A percentile compares a stretch with the other conserved stretches of the same genome.
These are phyloP conservation scores for Rhodotorula sp. DNA, from an alignment of 1,284 basidiomycete species.

Conservation along the genomic window DNA sequence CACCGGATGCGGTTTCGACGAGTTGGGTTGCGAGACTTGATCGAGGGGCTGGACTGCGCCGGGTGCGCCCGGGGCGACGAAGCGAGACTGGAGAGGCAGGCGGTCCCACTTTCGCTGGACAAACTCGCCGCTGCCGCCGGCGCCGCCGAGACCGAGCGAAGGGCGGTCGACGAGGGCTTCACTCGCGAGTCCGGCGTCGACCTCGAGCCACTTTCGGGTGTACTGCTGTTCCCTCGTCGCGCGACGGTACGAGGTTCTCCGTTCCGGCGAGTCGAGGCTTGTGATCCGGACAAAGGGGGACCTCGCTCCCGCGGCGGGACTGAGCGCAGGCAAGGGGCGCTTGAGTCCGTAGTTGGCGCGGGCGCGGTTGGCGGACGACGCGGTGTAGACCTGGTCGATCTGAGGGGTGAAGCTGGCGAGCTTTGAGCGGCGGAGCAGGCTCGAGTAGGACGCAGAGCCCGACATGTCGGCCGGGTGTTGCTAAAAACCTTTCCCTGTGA, in stretches of 20 bases:
- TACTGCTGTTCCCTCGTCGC: constrained; percentile 31
- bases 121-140: background rate
- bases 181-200: constrained; percentile 21
- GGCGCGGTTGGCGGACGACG: constrained; percentile 21
- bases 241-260: constrained; percentile 35
- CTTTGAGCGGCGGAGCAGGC: constrained; percentile 42
- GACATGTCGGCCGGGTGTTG: background rate
- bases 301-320: constrained; percentile 3
- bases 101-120: constrained; percentile 10
- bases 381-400: constrained; percentile 43
- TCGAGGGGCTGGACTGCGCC: constrained; percentile 7
- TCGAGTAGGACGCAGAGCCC: constrained; percentile 32
- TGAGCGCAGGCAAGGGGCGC: constrained; percentile 24
- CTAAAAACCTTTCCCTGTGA: too few species aligned
- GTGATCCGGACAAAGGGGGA: constrained; percentile 36
- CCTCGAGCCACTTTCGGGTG: constrained; percentile 29
- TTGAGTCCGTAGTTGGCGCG: constrained; percentile 43
- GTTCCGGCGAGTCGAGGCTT: constrained; percentile 31
- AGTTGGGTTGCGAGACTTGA: background rate
- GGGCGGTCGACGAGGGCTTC: constrained; percentile 5
- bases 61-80: constrained; percentile 8
- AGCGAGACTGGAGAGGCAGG: constrained; percentile 30
- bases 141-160: background rate
- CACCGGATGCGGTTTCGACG: background rate
- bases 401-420: constrained; percentile 37